phyloP scores from a whole-genome alignment of 176 grass and related monocot genomes.

The Oryza longistaminata region DNA sequence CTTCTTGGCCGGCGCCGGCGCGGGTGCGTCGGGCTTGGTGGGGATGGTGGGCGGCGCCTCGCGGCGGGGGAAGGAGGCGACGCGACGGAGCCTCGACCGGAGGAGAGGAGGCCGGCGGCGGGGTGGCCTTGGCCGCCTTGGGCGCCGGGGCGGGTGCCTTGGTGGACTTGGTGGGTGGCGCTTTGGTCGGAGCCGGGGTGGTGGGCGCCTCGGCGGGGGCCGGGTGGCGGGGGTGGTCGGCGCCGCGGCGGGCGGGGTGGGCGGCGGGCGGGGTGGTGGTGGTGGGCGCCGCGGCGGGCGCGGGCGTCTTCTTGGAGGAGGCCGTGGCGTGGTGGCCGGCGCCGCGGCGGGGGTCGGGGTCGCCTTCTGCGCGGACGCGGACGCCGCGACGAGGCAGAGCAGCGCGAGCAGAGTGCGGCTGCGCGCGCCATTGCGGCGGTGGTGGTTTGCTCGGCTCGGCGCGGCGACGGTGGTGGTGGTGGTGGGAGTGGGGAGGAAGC shows the following conservation, averaged over 20 bases:
- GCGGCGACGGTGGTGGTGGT: neutral
- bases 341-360: constrained; percentile 13
- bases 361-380: constrained; percentile 40
- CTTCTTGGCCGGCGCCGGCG: constrained; percentile 67
- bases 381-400: constrained; percentile 49
- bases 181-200: constrained; percentile 17
- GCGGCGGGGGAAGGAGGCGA: constrained; percentile 24
- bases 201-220: constrained; percentile 31
- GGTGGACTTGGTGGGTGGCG: constrained; percentile 25
- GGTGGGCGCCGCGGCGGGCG: constrained; percentile 26
- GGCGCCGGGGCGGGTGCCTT: constrained; percentile 49
- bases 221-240: constrained; percentile 37
- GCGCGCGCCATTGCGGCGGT: constrained; percentile 44
- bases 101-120: constrained; percentile 10
- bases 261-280: constrained; percentile 28
- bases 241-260: constrained; percentile 8
- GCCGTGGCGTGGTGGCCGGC: constrained; percentile 34
- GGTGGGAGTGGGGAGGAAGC: constrained; percentile 16
- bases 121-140: constrained; percentile 31
- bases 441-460: neutral
- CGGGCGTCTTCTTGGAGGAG: constrained; percentile 36
- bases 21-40: constrained; percentile 51
- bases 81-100: neutral
- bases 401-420: constrained; percentile 51
- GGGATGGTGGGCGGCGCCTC: constrained; percentile 28